Percentiles rank a stretch among this genome's conserved stretches.
phyloP scores from a whole-genome alignment of 2,329 filamentous ascomycete species.

The Pseudogymnoascus sp. region DNA sequence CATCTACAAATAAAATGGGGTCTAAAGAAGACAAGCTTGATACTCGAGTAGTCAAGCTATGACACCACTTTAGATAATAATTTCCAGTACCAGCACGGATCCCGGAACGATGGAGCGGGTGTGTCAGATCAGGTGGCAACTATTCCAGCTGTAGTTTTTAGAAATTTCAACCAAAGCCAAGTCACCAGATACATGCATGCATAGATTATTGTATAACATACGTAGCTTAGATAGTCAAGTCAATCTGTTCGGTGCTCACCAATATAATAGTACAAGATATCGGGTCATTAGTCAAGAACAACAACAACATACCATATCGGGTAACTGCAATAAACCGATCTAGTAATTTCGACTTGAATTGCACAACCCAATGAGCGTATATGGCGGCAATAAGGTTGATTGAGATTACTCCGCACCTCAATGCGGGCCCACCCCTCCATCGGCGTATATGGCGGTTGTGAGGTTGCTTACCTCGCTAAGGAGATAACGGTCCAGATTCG shows the following conservation, averaged over 20 bases:
- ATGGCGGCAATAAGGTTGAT: background rate
- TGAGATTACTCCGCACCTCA: background rate
- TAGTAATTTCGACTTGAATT: background rate
- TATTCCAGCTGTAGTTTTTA: background rate
- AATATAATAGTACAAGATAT: background rate
- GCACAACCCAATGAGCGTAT: background rate
- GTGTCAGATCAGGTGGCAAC: background rate
- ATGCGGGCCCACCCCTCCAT: background rate
- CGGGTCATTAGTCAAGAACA: background rate
- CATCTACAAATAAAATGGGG: background rate
- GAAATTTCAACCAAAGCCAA: too few relatives aligned
- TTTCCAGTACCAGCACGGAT: background rate
- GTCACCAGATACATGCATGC: background rate
- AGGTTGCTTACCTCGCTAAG: background rate
- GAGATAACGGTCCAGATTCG: background rate
- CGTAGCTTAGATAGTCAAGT: background rate
- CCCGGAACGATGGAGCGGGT: background rate
- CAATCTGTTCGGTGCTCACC: background rate
- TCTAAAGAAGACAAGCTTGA: background rate
- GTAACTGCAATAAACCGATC: background rate
- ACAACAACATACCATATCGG: background rate
- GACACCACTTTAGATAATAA: background rate
- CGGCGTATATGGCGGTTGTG: slow-evolving; percentile 1
- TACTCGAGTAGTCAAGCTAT: background rate
- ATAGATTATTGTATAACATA: background rate